Conservation (phyloP, 176 grass and related monocot species). For the Bothriochloa decipiens region DNA sequence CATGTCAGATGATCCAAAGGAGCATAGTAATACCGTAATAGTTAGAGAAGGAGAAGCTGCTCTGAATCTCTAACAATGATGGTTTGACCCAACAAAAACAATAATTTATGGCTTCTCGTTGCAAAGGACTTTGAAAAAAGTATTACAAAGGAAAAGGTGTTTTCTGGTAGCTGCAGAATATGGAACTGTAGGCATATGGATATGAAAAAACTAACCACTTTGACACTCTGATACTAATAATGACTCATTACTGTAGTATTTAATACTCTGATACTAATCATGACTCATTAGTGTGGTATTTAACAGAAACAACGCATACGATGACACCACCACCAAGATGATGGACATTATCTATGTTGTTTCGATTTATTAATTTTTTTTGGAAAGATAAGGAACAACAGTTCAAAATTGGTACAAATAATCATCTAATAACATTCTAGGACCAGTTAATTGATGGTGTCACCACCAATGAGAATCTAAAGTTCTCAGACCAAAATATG, state of each 20-base stretch:
- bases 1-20: not conserved
- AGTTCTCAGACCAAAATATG: not conserved
- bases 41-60: constrained; percentile 5
- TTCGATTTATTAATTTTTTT: not conserved
- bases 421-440: not conserved
- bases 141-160: constrained; percentile 10
- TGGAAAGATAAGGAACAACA: not conserved
- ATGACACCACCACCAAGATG: not conserved
- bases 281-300: not conserved
- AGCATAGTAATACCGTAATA: not conserved
- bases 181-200: constrained; percentile 13
- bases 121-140: not conserved
- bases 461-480: not conserved
- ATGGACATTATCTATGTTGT: not conserved
- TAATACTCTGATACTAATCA: constrained; percentile 16
- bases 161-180: not conserved
- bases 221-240: constrained; percentile 6
- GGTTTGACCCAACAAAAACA: not conserved
- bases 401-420: not conserved
- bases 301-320: not conserved
- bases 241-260: not conserved
- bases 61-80: not conserved
- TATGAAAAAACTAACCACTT: constrained; percentile 23
- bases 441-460: not conserved
- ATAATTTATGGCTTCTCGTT: not conserved